Evolutionary conservation across 192 early-diverging fungal genomes (phyloP).

Genomic region (Dispira parvispora): DNA sequence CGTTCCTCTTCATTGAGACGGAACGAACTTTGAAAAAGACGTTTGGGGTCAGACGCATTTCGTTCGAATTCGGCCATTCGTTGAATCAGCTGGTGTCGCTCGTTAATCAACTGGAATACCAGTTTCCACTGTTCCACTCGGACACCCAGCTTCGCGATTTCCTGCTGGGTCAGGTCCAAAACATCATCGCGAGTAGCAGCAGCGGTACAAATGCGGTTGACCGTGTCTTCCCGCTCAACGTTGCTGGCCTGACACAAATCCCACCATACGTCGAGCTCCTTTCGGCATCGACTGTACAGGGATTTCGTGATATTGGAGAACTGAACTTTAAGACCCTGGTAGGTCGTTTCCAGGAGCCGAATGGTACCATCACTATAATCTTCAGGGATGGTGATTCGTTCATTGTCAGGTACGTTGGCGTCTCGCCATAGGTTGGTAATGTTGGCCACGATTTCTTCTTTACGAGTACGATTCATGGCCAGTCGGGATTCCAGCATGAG

Average conservation of each 20-base stretch:
- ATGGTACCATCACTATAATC: neutral
- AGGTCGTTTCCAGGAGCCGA: neutral
- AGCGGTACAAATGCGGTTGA: constrained; percentile 19
- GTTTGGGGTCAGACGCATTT: neutral
- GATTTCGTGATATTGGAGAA: neutral
- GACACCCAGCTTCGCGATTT: neutral
- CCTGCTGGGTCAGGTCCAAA: constrained; percentile 12
- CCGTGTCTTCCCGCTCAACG: constrained; percentile 1
- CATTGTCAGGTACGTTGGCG: neutral
- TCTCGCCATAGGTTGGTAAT: neutral
- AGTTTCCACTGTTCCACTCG: neutral
- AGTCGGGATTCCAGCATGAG: neutral
- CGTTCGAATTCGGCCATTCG: neutral
- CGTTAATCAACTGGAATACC: constrained; percentile 27
- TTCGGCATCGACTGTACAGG: neutral
- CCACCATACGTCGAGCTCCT: neutral
- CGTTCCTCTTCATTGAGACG: too few species aligned
- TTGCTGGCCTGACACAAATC: neutral
- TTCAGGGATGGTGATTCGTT: neutral
- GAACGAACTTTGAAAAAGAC: too few species aligned
- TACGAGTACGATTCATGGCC: neutral
- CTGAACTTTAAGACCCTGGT: neutral
- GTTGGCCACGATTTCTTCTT: neutral
- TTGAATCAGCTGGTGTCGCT: constrained; percentile 28
- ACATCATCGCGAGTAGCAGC: constrained; percentile 15